Evolutionary conservation across 2,329 filamentous ascomycete genomes (phyloP), one percentile per base, ranked within the genome.

Genomic region (Fusarium algeriense): DNA sequence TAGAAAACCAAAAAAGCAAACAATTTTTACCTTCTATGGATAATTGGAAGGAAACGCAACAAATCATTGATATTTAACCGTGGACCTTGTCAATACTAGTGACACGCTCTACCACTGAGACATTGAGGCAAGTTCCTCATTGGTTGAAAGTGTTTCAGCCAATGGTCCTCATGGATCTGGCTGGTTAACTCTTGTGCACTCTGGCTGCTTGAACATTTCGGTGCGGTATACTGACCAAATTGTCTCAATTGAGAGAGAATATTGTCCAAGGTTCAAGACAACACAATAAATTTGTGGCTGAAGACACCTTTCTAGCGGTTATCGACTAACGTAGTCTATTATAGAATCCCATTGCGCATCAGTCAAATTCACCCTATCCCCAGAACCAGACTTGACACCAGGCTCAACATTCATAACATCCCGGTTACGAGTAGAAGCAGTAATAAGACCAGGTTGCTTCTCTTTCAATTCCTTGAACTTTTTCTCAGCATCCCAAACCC

Each of bases 401-500:
- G 50, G 17, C 26, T 71, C 69, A 8, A 60, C 40, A 5, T 71
- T 60, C 48, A 72, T 38, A 2, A 71, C 46, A 10, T 60, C 69
- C 14, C 44, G 37, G 2, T 30, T 30, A 5, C 57, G 59, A 1
- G 19, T 37, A 15, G 68, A 45, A 35, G 68, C 59, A 8, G 68
- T 69, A 5, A 71, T 19, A 15, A 73, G 76, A 5, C 85, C 85
- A 0, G 89, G 88, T 62, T 88, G 88, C 76, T 90, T 87, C 7
- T 83, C 87, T 78, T 89, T 90, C 53, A 92, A 81, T n/a, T 82
- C 83, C 7, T 83, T 85, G 79, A 92, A 92, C 34, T 87, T 89
- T 74, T 83, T 85, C 80, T 92, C 90, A 0, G 90, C 91, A 55
- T 92, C 89, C 91, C 92, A 93, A 3, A 87, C 86, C 89, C 90